Conservation (phyloP, 2,329 filamentous ascomycete genomes). For the Sodiomyces alkalinus region DNA sequence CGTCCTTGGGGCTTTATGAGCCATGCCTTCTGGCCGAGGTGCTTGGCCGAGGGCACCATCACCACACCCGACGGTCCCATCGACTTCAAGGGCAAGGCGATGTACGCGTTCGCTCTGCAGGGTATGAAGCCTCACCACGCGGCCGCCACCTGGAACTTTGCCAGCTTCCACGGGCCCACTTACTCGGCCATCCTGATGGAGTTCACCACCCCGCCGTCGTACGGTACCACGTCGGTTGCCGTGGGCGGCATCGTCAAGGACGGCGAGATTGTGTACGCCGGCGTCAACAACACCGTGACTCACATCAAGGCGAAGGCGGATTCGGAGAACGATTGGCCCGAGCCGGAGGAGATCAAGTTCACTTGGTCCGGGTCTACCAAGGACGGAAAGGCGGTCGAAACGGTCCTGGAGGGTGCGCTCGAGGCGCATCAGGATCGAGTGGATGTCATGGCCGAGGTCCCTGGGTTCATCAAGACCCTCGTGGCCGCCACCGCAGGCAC, state of each 20-base stretch:
- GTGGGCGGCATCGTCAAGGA: conserved; percentile 75
- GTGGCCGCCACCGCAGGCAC: conserved; percentile 79
- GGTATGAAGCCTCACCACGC: conserved; percentile 99
- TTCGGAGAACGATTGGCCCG: conserved; percentile 72
- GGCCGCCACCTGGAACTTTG: conserved; percentile 85
- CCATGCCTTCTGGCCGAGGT: conserved; percentile 90
- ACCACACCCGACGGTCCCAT: conserved; percentile 68
- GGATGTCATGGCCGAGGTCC: conserved; percentile 94
- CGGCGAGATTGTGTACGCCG: conserved; percentile 62
- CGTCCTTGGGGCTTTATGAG: conserved; percentile 88
- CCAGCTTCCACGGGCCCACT: conserved; percentile 74
- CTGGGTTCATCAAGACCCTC: conserved; percentile 88
- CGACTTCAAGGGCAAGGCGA: conserved; percentile 64
- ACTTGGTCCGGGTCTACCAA: conserved; percentile 65
- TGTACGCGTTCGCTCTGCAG: conserved; percentile 77
- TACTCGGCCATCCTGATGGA: conserved; percentile 92
- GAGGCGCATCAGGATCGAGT: conserved; percentile 63
- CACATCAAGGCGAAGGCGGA: conserved; percentile 62
- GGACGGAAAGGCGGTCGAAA: conserved; percentile 60
- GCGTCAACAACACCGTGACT: conserved; percentile 45
- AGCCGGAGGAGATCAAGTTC: conserved; percentile 61
- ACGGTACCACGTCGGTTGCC: conserved; percentile 69
- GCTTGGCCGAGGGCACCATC: conserved; percentile 67
- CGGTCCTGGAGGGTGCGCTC: conserved; percentile 52
- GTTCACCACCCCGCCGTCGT: conserved; percentile 85